Conservation (phyloP, 257 asterid genomes). For the Capsicum rhomboideum region DNA sequence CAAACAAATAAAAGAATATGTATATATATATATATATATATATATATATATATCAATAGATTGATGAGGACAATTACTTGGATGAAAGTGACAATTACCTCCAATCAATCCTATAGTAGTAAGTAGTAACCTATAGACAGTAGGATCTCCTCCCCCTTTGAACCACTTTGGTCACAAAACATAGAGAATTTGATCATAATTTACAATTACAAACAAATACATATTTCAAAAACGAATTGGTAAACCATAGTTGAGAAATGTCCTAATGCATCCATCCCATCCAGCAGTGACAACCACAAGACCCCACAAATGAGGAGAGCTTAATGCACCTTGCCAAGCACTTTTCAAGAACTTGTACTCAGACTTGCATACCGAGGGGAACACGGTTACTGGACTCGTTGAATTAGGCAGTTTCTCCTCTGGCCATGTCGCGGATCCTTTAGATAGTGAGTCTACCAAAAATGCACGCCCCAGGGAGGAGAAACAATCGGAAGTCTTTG, state of each 20-base stretch:
- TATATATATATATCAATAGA: neutral
- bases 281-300: conserved; percentile 88
- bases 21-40: neutral
- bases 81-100: neutral
- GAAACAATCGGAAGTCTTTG: conserved; percentile 45
- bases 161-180: neutral
- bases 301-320: conserved; percentile 73
- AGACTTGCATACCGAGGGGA: conserved; percentile 31
- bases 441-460: conserved; percentile 52
- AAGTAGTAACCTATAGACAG: neutral
- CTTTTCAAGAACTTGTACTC: conserved; percentile 67
- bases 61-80: neutral
- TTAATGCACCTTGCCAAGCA: conserved; percentile 51
- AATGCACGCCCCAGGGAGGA: conserved; percentile 47
- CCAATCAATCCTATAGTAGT: neutral
- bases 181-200: neutral
- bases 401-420: conserved; percentile 53
- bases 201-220: neutral
- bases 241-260: conserved; percentile 77
- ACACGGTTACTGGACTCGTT: conserved; percentile 15
- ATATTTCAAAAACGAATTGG: conserved; percentile 55
- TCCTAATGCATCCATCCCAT: conserved; percentile 82
- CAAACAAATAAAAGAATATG: neutral
- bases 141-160: neutral
- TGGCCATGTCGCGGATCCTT: conserved; percentile 73